Evolutionary conservation across 352 stramenopile genomes (phyloP), one percentile per base, ranked within the genome.

Genomic region (Phytophthora europaea): DNA sequence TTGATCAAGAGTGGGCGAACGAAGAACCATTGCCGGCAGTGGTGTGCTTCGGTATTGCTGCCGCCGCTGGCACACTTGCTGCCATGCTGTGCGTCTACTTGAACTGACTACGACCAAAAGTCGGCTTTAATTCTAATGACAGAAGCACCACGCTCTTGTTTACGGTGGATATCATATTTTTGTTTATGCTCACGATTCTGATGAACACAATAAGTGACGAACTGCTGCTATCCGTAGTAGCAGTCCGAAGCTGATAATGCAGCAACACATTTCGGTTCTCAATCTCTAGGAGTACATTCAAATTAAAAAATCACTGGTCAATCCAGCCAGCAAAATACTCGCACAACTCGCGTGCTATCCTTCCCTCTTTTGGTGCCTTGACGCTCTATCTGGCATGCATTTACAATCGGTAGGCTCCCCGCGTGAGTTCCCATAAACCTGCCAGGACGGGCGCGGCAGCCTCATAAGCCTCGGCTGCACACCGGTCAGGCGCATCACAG

Each of bases 401-500:
- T 77, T 75, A 86, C 38, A 91, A 73, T 58, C 82, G 78, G 70
- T 94, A 94, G 4, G 84, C 87, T 36, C 87, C 75, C 16, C 73
- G 72, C 15, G 70, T 64, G 34, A 90, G 58, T 22, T 71, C 40
- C 62, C 66, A 82, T 54, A 91, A 54, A 28, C 72, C 58, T 50
- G 83, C 33, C 12, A 82, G 40, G 52, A 88, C 61, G 15, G 79
- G 64, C 18, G 69, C 64, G 23, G 61, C 61, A 28, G 75, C 51
- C 48, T 73, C 28, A 67, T 80, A 87, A 48, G 76, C 87, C 23
- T 78, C 83, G 48, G 73, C 60, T 4, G 76, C 81, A 55, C 89
- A 95, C 50, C 87, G 75, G 50, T 88, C 74, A 23, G 89, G 87
- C 28, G 82, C 66, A 73, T 95, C 89, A 65, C 89, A 95, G 26